These are phyloP conservation scores for Stemphylium lycopersici DNA, from an alignment of 2,329 filamentous ascomycete species.

Conservation along the genomic window DNA sequence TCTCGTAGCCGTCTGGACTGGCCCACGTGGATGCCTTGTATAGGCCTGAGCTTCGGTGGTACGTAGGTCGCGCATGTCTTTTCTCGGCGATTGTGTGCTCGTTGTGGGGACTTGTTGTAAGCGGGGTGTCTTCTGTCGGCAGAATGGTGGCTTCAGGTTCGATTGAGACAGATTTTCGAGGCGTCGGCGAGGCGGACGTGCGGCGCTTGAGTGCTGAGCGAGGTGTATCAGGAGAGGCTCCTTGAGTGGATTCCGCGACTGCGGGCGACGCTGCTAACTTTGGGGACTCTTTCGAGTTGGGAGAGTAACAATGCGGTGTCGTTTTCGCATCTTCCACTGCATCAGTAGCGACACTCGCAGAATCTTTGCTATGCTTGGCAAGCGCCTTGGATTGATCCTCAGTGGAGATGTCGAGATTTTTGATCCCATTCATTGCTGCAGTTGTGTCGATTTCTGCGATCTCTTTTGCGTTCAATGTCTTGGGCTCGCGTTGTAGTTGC, in stretches of 20 bases:
- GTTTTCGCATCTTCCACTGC: background rate
- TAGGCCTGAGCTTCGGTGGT: background rate
- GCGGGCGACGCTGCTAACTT: background rate
- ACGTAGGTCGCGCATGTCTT: background rate
- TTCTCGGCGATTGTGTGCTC: conserved; percentile 5
- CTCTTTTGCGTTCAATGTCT: background rate
- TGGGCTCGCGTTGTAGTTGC: background rate
- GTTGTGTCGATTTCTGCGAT: background rate
- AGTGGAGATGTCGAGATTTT: background rate
- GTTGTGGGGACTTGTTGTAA: conserved; percentile 9
- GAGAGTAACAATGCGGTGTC: background rate
- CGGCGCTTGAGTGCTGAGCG: background rate
- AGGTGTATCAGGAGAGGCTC: background rate
- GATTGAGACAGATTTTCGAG: background rate
- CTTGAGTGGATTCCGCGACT: no score
- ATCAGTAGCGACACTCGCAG: background rate
- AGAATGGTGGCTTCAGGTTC: background rate
- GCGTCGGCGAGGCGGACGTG: background rate
- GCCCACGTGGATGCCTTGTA: conserved; percentile 15
- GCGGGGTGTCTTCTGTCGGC: background rate
- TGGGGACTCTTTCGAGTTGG: no score
- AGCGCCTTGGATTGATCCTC: background rate
- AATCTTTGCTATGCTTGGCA: background rate
- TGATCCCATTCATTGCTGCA: background rate
- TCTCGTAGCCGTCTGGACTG: conserved; percentile 16